Base-by-base conservation (phyloP, 2,329 filamentous ascomycete genomes). In the Meredithiella fracta region DNA sequence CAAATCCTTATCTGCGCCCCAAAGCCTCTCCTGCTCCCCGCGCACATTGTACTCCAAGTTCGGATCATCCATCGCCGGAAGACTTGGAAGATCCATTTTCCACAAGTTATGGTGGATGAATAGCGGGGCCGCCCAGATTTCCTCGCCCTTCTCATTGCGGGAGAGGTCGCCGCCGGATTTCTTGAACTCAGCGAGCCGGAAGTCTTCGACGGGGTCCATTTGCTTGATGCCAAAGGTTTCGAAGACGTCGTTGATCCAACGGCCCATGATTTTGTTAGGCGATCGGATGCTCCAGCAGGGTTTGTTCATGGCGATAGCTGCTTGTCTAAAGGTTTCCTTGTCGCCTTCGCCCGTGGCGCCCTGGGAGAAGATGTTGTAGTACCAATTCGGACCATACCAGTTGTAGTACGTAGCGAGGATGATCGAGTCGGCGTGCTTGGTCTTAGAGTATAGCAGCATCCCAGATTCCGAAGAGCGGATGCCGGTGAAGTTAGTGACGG, bases 371-470 rank as follows among this genome's bases (percentile, higher is more conserved):
- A 77, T 62, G 0, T 69, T 69, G 60, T 76, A 78, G 64, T 73
- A 79, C 62, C 70, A 69, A 15, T 66, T 63, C 1, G 75, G 73
- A 0, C 76, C 76, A 63, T 74, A 73, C 63, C 72, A 72, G 65
- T 77, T 78, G 67, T 78, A 78, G 63, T 77, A 78, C 0, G 71
- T 66, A 23, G 71, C 69, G 22, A 79, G 69, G 7, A 78, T 63
- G 0, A 78, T 65, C 26, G 70, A 71, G 25, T 68, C 65, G 17
- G 65, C 64, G 57, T 78, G 75, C 1, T 66, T 67, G 5, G 64
- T 66, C 60, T 78, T 78, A 59, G 73, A 71, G 56, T 73, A 66
- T 3, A 75, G 61, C 1, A 78, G 58, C 53, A 76, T 68, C 17
- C 75, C 73, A 1, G 72, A 70, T 62, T 77, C 74, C 14, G 71